Conservation (phyloP, 208 protist species). For the Angomonas deanei region DNA sequence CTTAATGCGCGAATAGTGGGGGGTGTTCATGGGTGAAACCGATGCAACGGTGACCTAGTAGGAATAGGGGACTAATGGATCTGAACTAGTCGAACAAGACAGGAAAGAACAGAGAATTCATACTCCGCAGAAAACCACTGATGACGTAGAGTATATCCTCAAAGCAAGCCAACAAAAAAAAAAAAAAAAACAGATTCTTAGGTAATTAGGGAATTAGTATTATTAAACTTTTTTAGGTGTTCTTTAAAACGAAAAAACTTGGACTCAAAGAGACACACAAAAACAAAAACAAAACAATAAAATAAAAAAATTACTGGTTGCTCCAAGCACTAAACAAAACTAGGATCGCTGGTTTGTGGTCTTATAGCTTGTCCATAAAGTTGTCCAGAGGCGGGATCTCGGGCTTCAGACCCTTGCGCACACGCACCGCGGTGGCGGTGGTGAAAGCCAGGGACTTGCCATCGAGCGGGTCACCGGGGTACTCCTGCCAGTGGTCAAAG, state of each 20-base stretch:
- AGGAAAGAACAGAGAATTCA: conserved; percentile 11
- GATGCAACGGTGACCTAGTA: neutral
- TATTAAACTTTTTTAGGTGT: neutral
- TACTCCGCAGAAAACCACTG: neutral
- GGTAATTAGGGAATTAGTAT: neutral
- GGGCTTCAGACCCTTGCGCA: conserved; percentile 96
- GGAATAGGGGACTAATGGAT: neutral
- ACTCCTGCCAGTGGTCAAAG: conserved; percentile 97
- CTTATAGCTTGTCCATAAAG: conserved; percentile 96
- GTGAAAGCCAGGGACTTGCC: conserved; percentile 53
- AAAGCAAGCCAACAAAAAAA: conserved; percentile 9
- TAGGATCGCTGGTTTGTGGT: neutral
- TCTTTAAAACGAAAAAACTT: conserved; percentile 7
- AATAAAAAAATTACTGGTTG: conserved; percentile 6
- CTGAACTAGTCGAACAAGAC: too few species aligned
- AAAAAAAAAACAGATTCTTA: conserved; percentile 19
- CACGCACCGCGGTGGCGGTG: conserved; percentile 82
- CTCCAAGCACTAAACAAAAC: neutral
- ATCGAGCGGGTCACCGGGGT: conserved; percentile 86
- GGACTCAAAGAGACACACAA: too few species aligned
- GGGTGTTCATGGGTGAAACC: conserved; percentile 18
- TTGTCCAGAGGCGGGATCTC: conserved; percentile 90
- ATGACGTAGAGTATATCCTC: too few species aligned
- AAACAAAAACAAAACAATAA: conserved; percentile 7
- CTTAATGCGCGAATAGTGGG: conserved; percentile 66